Percentiles rank a stretch among this genome's conserved stretches.
Evolutionary conservation across 1,284 basidiomycete species (phyloP).

Genomic region (Volvariella volvacea): DNA sequence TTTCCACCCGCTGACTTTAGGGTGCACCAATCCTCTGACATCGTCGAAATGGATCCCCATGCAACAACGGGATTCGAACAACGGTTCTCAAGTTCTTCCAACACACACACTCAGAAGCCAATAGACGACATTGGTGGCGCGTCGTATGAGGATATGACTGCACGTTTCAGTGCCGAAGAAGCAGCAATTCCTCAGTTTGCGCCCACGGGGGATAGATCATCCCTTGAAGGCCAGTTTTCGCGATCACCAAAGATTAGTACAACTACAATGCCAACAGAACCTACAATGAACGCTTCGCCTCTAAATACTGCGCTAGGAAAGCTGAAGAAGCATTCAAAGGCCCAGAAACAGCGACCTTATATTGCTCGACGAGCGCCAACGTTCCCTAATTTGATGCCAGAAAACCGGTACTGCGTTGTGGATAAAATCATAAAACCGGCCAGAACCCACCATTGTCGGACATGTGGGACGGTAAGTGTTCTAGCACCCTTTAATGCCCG

Average conservation of each 20-base stretch:
- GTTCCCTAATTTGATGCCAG: constrained; percentile 44
- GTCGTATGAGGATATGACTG: constrained; percentile 31
- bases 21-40: no score
- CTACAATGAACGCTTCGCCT: no score
- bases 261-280: no score
- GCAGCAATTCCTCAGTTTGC: background rate
- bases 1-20: constrained; percentile 14
- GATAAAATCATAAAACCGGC: constrained; percentile 63
- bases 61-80: no score
- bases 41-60: no score
- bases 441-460: constrained; percentile 70
- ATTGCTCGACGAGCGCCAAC: constrained; percentile 34
- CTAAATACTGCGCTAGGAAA: background rate
- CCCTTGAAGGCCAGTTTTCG: background rate
- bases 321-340: background rate
- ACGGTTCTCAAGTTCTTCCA: no score
- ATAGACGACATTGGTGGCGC: constrained; percentile 30
- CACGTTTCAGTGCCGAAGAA: constrained; percentile 3
- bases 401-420: constrained; percentile 50
- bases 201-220: no score
- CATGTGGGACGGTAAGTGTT: constrained; percentile 57
- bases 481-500: constrained; percentile 2
- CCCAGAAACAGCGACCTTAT: constrained; percentile 7
- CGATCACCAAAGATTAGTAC: background rate
- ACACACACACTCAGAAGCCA: constrained; percentile 1